phyloP scores from a whole-genome alignment of 805 yeast species.

The Wickerhamiella azymoides region DNA sequence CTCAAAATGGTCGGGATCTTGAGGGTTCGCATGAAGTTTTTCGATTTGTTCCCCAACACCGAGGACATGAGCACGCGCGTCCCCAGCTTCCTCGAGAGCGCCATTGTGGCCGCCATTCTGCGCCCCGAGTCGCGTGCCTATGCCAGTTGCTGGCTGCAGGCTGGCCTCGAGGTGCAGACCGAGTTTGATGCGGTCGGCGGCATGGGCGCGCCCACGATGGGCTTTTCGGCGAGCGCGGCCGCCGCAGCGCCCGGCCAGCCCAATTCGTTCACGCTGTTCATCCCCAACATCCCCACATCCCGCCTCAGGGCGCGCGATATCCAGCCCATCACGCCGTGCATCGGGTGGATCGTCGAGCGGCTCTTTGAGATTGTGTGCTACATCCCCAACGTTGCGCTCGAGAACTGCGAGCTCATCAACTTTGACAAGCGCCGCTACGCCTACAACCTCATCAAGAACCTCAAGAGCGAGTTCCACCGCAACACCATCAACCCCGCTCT shows the following conservation, averaged over 20 bases:
- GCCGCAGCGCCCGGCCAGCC: constrained; percentile 6
- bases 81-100: constrained; percentile 78
- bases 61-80: constrained; percentile 26
- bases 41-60: constrained; percentile 35
- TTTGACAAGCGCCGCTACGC: constrained; percentile 73
- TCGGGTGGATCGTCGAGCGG: constrained; percentile 83
- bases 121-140: constrained; percentile 70
- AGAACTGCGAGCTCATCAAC: constrained; percentile 52
- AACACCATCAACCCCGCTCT: constrained; percentile 6
- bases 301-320: constrained; percentile 12
- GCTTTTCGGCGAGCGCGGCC: background rate
- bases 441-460: constrained; percentile 44
- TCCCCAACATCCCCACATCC: constrained; percentile 20
- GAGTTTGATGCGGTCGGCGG: constrained; percentile 10
- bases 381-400: constrained; percentile 65
- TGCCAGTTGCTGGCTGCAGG: constrained; percentile 54
- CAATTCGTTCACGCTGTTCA: constrained; percentile 14
- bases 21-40: constrained; percentile 50
- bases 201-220: background rate
- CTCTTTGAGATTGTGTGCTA: constrained; percentile 60
- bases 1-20: constrained; percentile 51
- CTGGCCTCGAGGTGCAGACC: constrained; percentile 30
- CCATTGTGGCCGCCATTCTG: constrained; percentile 56
- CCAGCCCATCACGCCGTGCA: constrained; percentile 56
- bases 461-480: constrained; percentile 20